Evolutionary conservation across 2,329 filamentous ascomycete genomes (phyloP).

Genomic region (Pseudogymnoascus sp.): DNA sequence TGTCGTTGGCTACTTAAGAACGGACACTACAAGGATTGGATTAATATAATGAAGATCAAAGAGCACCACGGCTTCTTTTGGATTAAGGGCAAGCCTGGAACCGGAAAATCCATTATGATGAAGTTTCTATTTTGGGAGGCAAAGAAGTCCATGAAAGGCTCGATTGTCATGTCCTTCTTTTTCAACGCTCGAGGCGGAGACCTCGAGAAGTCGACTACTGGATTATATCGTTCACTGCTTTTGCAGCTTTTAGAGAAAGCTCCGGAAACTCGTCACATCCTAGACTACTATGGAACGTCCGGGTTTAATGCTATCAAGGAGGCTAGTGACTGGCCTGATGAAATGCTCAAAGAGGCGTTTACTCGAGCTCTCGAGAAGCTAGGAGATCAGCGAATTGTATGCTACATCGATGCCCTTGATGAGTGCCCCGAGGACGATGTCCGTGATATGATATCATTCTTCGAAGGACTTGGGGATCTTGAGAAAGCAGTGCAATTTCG

Average conservation of each 20-base stretch:
- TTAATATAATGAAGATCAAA: slow-evolving; percentile 26
- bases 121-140: slow-evolving; percentile 31
- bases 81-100: slow-evolving; percentile 42
- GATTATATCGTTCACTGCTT: slow-evolving; percentile 46
- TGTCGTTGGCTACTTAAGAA: slow-evolving; percentile 38
- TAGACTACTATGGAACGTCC: slow-evolving; percentile 23
- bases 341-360: slow-evolving; percentile 27
- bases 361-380: slow-evolving; percentile 24
- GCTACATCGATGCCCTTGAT: slow-evolving; percentile 42
- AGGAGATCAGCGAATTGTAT: slow-evolving; percentile 25
- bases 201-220: slow-evolving; percentile 39
- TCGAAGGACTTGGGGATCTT: slow-evolving; percentile 23
- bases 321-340: slow-evolving; percentile 23
- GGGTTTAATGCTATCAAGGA: neutral
- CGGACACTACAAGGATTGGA: slow-evolving; percentile 34
- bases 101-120: slow-evolving; percentile 42
- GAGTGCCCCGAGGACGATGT: slow-evolving; percentile 37
- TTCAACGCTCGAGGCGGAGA: slow-evolving; percentile 20
- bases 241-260: slow-evolving; percentile 36
- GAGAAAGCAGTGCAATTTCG: slow-evolving; percentile 17
- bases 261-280: slow-evolving; percentile 31
- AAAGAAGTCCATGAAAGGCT: slow-evolving; percentile 17
- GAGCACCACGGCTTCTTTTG: slow-evolving; percentile 39
- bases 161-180: slow-evolving; percentile 31
- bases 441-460: slow-evolving; percentile 29